Evolutionary conservation across 805 yeast species (phyloP), one percentile per base, ranked within the genome.

Genomic region (Yarrowia yakushimensis): DNA sequence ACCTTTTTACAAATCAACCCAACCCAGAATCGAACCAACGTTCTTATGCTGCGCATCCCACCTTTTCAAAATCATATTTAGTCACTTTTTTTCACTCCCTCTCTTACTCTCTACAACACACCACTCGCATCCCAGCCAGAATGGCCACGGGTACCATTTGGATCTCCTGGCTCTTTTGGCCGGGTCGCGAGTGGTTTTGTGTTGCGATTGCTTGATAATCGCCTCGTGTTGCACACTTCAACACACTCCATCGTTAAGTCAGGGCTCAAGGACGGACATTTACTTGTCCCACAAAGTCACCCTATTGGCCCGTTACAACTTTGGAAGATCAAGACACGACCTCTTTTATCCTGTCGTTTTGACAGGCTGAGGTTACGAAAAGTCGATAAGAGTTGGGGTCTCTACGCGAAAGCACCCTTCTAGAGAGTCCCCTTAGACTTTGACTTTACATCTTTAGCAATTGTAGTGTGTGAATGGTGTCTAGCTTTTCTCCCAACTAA

Each of bases 291-390:
- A 8, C 13, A 28, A n/a, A 39, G 48, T 41, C 48, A 55, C 61
- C 61, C 46, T 39, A 27, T 55, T 39, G 48, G 48, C 46, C 61
- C 48, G 61, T 55, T 55, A 55, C 61, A 55, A 55, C 61, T 28
- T 55, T 55, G 61, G 61, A 27, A 55, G 61, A 55, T 28, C 48
- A 55, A 55, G 48, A 55, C 48, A 55, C 31, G 27, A 31, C 48
- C 28, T 55, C 61, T 55, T 10, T 22, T 55, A 28, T 41, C 48
- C 61, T 41, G 48, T 55, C 61, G 61, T 55, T 55, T 55, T 55
- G 61, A 55, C 48, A 41, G 61, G 59, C 43, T 52, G 59, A 52
- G 17, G 59, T 36, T 23, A 52, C 59, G 59, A 52, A 52, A 52
- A 36, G 59, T 34, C 59, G 59, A 52, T 52, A 52, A 20, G 59